Base-by-base conservation (phyloP, 1,139 yeast species). In the Pichia sorboxylosa region DNA sequence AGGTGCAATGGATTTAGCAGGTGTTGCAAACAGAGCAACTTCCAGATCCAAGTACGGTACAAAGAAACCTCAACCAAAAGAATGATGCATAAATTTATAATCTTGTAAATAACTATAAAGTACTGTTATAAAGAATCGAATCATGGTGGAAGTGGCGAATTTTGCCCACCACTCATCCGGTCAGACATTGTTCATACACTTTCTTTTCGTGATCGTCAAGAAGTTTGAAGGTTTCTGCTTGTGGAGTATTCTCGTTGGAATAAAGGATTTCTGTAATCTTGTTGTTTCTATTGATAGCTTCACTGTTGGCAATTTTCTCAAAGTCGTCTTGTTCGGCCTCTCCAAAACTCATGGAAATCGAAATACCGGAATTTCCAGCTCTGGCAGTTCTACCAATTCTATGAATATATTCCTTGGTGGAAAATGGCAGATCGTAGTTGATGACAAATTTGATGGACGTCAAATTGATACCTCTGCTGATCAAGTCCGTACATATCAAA, bases 371-470 rank as follows among this genome's bases (percentile, higher is more conserved):
- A 31, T 77, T 69, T 34, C 80, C 77, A 2, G 97, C 98, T 57
- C 98, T 73, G 1, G 97, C 97, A 0, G 97, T 87, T 61, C 98
- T 75, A 28, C 98, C 98, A 24, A 87, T 90, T 45, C 98, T 69
- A 55, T 90, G 99, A 20, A 90, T 83, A 46, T 90, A 92, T 48
- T 90, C 98, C 43, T 92, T 76, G 0, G 92, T 69, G 0, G 95
- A 81, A 29, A 74, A 69, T 8, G 98, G 98, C 36, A 85, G 59
- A 47, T 92, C 98, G 52, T 90, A 90, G 54, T 90, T 92, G 34
- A 90, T 58, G 11, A 90, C 96, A 40, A 75, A 73, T 20, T 74
- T 66, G 31, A 92, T 73, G 6, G 75, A 65, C 8, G 68, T 59
- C 30, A 92, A 67, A 58, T 90, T 95, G 27, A 90, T 72, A 60